phyloP scores from a whole-genome alignment of 192 early-diverging fungal genomes.

The Coemansia sp. region DNA sequence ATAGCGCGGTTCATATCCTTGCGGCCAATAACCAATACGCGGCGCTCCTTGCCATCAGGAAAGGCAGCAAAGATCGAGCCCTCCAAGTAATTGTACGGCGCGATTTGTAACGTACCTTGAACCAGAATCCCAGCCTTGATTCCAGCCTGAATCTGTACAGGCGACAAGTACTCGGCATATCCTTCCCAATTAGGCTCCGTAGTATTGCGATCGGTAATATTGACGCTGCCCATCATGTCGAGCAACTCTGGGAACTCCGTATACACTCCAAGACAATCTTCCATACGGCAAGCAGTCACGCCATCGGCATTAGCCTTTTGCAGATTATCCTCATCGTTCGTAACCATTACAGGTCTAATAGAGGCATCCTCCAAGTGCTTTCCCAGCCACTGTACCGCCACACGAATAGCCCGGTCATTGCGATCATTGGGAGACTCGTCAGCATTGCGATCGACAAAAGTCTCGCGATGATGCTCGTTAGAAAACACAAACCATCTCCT shows the following conservation, averaged over 20 bases:
- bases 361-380: conserved; percentile 65
- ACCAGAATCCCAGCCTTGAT: conserved; percentile 79
- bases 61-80: conserved; percentile 76
- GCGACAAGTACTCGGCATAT: conserved; percentile 72
- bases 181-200: conserved; percentile 59
- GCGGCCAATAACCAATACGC: conserved; percentile 83
- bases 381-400: conserved; percentile 82
- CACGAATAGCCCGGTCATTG: conserved; percentile 94
- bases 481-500: conserved; percentile 92
- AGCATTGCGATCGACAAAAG: conserved; percentile 79
- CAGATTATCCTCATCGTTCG: conserved; percentile 91
- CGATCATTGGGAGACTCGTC: conserved; percentile 93
- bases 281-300: conserved; percentile 73
- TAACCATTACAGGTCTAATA: conserved; percentile 73
- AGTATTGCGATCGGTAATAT: conserved; percentile 39
- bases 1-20: conserved; percentile 87
- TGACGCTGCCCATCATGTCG: conserved; percentile 81
- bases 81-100: conserved; percentile 87
- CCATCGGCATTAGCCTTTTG: conserved; percentile 67
- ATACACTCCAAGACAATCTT: conserved; percentile 76
- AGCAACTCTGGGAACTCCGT: conserved; percentile 83
- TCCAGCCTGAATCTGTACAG: conserved; percentile 80
- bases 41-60: conserved; percentile 71
- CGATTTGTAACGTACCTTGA: conserved; percentile 85
- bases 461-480: conserved; percentile 93